Evolutionary conservation across 192 early-diverging fungal species (phyloP).

Genomic region (Geranomyces variabilis): DNA sequence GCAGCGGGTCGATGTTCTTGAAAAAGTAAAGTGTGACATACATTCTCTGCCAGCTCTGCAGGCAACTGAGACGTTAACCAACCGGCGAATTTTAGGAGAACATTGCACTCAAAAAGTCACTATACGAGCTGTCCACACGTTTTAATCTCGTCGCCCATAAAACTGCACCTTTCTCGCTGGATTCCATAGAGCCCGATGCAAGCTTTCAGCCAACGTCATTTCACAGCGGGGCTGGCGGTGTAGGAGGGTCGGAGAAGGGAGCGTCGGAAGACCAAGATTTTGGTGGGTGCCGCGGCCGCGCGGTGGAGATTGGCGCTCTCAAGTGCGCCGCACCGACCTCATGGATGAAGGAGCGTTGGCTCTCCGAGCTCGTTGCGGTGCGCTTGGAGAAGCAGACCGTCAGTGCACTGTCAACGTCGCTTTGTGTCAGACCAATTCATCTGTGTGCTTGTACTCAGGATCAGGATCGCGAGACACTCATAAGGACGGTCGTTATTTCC

Average conservation of each 20-base stretch:
- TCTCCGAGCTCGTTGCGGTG: too few relatives aligned
- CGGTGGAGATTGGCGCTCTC: too few relatives aligned
- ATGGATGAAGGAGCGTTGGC: too few relatives aligned
- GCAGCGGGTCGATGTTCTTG: slow-evolving; percentile 64
- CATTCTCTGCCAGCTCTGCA: too few relatives aligned
- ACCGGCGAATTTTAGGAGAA: slow-evolving; percentile 62
- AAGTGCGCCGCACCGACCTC: too few relatives aligned
- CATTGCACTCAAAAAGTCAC: slow-evolving; percentile 75
- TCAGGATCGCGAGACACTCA: neutral
- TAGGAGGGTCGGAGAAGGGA: neutral
- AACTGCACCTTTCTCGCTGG: slow-evolving; percentile 50
- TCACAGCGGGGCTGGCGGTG: neutral
- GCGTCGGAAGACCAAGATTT: slow-evolving; percentile 1
- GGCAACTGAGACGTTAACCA: too few relatives aligned
- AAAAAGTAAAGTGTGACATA: too few relatives aligned
- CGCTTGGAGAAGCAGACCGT: too few relatives aligned
- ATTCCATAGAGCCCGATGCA: slow-evolving; percentile 39
- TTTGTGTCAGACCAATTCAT: too few relatives aligned
- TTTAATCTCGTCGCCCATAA: slow-evolving; percentile 57
- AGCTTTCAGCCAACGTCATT: neutral
- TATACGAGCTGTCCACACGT: slow-evolving; percentile 76
- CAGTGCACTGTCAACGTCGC: too few relatives aligned
- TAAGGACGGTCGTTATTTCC: slow-evolving; percentile 59
- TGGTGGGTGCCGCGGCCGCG: slow-evolving; percentile 13
- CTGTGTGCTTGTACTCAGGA: neutral